phyloP scores from a whole-genome alignment of 176 grass and related monocot species.

The Hsuehochloa calcarea region DNA sequence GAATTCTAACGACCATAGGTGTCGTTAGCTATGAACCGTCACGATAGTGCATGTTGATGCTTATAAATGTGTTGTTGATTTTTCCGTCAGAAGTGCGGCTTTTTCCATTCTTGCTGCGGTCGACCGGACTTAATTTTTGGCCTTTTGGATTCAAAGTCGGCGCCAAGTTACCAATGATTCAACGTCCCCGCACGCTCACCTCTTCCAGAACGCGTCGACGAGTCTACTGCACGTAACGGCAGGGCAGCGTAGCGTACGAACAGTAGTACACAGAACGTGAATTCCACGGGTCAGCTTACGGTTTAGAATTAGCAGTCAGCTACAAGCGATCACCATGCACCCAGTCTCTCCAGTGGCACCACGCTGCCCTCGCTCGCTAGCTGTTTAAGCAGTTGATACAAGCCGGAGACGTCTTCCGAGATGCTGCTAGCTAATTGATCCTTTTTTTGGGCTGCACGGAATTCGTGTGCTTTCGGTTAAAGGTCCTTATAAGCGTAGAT shows the following conservation, averaged over 20 bases:
- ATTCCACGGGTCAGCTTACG: not conserved
- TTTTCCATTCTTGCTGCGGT: no score
- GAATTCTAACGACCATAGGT: no score
- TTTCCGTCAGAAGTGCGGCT: no score
- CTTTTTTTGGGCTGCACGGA: not conserved
- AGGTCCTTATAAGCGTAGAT: not conserved
- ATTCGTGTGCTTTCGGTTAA: slow-evolving; percentile 14
- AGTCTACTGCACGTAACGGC: not conserved
- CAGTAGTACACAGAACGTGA: not conserved
- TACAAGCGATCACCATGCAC: not conserved
- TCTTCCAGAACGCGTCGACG: not conserved
- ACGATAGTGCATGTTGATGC: no score
- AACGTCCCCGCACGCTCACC: not conserved
- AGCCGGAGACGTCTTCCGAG: not conserved
- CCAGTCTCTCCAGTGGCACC: not conserved
- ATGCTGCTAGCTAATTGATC: not conserved
- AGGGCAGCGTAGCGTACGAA: not conserved
- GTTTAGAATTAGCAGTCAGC: not conserved
- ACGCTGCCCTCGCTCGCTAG: not conserved
- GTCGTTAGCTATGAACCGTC: no score
- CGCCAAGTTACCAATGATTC: not conserved
- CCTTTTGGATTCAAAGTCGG: not conserved
- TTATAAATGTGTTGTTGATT: no score
- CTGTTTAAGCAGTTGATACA: not conserved
- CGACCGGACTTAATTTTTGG: no score